phyloP scores from a whole-genome alignment of 345 rosid species.

The Lagerstroemia speciosa region DNA sequence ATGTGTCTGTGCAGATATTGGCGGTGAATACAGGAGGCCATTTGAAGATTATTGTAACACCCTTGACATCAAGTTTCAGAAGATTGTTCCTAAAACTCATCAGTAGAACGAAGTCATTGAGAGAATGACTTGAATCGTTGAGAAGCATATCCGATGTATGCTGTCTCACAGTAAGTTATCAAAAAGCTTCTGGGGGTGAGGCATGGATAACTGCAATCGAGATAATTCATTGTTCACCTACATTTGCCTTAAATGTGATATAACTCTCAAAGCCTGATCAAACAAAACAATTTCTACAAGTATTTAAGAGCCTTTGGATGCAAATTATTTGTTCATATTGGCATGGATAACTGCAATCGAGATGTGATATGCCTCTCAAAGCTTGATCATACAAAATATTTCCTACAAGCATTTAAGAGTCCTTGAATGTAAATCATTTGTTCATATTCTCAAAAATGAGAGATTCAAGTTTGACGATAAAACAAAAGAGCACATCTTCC shows the following conservation, averaged over 20 bases:
- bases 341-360: no score
- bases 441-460: no score
- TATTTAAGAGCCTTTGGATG: background rate
- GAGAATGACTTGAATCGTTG: background rate
- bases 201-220: no score
- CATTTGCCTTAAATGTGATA: background rate
- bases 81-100: background rate
- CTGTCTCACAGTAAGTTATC: background rate
- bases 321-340: background rate
- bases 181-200: no score
- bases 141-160: background rate
- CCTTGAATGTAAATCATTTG: no score
- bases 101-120: background rate
- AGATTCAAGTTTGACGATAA: no score
- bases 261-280: background rate
- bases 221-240: background rate
- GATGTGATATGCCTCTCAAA: no score
- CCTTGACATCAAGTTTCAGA: background rate
- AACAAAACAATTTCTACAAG: background rate
- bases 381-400: no score
- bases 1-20: background rate
- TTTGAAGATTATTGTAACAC: conserved; percentile 1
- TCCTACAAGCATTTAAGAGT: no score
- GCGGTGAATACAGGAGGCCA: background rate
- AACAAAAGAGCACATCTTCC: no score